Percentiles rank a stretch among this genome's conserved stretches.
phyloP scores from a whole-genome alignment of 495 filamentous ascomycete species.

The Lepraria neglecta region DNA sequence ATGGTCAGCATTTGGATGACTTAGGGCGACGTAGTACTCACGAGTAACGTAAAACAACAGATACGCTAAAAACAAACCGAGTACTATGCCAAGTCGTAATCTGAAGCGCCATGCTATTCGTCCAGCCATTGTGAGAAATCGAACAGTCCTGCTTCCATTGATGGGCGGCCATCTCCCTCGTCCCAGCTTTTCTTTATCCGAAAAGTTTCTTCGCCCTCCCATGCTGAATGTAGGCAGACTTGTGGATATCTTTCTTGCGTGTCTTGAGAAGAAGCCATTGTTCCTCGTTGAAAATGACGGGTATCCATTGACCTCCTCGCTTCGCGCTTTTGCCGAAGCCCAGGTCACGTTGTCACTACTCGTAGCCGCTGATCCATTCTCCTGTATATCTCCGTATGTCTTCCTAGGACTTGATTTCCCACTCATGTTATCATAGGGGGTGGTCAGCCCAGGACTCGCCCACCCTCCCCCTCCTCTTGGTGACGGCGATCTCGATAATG shows the following conservation, averaged over 20 bases:
- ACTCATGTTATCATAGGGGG: constrained; percentile 49
- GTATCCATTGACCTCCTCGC: constrained; percentile 67
- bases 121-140: constrained; percentile 36
- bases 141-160: constrained; percentile 31
- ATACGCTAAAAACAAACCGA: constrained; percentile 56
- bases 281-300: constrained; percentile 75
- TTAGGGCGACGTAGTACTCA: constrained; percentile 37
- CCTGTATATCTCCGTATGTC: constrained; percentile 31
- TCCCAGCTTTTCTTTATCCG: constrained; percentile 72
- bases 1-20: constrained; percentile 9
- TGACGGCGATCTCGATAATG: constrained; percentile 76
- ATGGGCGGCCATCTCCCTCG: constrained; percentile 40
- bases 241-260: constrained; percentile 66
- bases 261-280: constrained; percentile 74
- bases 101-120: constrained; percentile 47
- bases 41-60: constrained; percentile 64
- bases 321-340: constrained; percentile 71
- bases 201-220: constrained; percentile 41
- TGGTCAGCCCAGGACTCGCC: constrained; percentile 75
- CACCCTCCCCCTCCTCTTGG: constrained; percentile 76
- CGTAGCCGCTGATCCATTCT: constrained; percentile 38
- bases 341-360: constrained; percentile 58
- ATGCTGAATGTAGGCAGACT: constrained; percentile 64
- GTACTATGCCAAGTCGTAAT: constrained; percentile 50
- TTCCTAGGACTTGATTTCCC: constrained; percentile 61